These are phyloP conservation scores for Hypoxylon rickii DNA, from an alignment of 495 filamentous ascomycete genomes.

Conservation along the genomic window DNA sequence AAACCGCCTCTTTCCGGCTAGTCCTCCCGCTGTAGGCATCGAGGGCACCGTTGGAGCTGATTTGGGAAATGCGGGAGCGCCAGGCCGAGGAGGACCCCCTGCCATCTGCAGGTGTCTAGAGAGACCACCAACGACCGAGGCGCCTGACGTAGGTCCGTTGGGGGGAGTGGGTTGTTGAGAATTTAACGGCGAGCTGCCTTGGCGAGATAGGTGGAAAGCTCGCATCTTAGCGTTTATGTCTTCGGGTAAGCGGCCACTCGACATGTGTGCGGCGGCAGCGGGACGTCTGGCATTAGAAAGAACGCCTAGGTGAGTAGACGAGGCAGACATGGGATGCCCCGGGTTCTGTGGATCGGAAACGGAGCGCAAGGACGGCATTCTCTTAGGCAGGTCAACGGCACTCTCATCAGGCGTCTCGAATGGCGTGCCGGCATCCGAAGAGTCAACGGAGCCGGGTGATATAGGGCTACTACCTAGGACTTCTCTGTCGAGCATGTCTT, in stretches of 20 bases:
- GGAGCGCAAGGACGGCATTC: constrained; percentile 59
- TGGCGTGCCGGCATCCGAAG: constrained; percentile 53
- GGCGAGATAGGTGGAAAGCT: constrained; percentile 66
- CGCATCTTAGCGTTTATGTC: constrained; percentile 83
- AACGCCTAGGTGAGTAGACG: constrained; percentile 79
- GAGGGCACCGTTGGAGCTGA: constrained; percentile 53
- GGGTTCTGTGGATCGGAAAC: constrained; percentile 57
- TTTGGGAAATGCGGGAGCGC: constrained; percentile 49
- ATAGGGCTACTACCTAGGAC: constrained; percentile 36
- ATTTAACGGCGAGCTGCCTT: constrained; percentile 32
- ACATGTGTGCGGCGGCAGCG: constrained; percentile 55
- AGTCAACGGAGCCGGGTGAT: constrained; percentile 49
- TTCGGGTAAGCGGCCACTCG: constrained; percentile 65
- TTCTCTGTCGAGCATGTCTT: constrained; percentile 43
- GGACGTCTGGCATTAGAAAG: constrained; percentile 78
- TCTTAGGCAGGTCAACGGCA: constrained; percentile 42
- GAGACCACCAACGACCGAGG: constrained; percentile 43
- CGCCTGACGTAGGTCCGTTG: constrained; percentile 46
- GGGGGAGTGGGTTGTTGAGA: constrained; percentile 43
- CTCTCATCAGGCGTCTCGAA: constrained; percentile 46
- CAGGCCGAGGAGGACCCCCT: constrained; percentile 44
- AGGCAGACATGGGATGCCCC: constrained; percentile 63
- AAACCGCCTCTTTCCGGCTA: constrained; percentile 38
- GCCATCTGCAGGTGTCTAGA: constrained; percentile 49
- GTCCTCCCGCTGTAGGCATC: constrained; percentile 17